Evolutionary conservation across 2,329 filamentous ascomycete genomes (phyloP), one percentile per base, ranked within the genome.

Genomic region (Pseudogymnoascus sp.): DNA sequence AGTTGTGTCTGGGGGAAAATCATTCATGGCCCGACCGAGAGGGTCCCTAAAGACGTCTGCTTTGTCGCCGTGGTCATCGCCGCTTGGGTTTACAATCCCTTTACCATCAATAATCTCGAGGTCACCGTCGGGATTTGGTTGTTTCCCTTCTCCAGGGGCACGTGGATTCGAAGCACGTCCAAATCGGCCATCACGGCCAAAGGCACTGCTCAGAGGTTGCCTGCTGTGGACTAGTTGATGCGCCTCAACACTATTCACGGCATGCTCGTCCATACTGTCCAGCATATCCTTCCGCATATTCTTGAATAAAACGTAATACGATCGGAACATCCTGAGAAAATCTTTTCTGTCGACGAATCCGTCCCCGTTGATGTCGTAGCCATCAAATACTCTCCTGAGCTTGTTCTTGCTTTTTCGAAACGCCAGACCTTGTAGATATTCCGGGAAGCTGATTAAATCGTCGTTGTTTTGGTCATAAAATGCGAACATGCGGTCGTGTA

Each of bases 381-480:
- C 93, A 63, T 90, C 84, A 72, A 97, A 96, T 2, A 95, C 88
- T 65, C 88, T 85, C 64, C 78, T 80, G 44, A 93, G 80, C 67
- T 90, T 87, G 68, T 90, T 86, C 68, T 88, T 85, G 64, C 83
- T 79, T 69, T 85, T 87, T 29, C 85, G 78, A 69, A 86, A 88
- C 4, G 91, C 88, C 59, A 97, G 80, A 0, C 91, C 95, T 64
- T 88, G 86, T 23, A 97, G 78, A 71, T 97, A 99, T 73, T 99
- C 95, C 59, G 91, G 83, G 69, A 99, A 97, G 7, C 90, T 90
- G 70, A 99, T 97, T 7, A 96, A 79, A 21, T 89, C 90, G 72
- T 99, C 91, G 44, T 86, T 83, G 73, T 97, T 93, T 33, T 88
- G 90, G 75, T 99, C 95, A 74, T 97, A 99, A 74, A 97, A 97